phyloP scores from a whole-genome alignment of 805 yeast species.

The Geotrichum ghanense region DNA sequence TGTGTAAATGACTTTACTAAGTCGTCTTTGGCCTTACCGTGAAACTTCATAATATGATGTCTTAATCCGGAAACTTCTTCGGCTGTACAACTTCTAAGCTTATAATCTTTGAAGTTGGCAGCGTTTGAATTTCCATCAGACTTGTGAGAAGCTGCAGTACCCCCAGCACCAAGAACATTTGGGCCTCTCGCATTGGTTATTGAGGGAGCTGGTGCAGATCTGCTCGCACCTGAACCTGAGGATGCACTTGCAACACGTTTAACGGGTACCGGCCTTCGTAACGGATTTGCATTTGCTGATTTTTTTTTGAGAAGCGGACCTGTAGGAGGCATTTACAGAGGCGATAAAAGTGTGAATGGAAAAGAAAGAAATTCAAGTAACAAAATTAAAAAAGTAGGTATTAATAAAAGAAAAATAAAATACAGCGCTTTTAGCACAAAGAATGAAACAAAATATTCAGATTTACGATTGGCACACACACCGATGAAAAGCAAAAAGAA shows the following conservation, averaged over 20 bases:
- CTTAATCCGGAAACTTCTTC: constrained; percentile 64
- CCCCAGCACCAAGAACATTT: neutral
- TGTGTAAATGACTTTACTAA: constrained; percentile 59
- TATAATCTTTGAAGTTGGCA: constrained; percentile 30
- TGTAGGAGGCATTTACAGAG: constrained; percentile 1
- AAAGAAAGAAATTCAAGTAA: neutral
- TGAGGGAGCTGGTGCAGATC: neutral
- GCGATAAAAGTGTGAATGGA: neutral
- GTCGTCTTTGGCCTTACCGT: constrained; percentile 58
- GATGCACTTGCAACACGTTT: neutral
- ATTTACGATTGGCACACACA: too few relatives aligned
- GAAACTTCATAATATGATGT: constrained; percentile 74
- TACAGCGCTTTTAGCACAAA: neutral
- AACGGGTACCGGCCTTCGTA: constrained; percentile 1
- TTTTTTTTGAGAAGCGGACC: constrained; percentile 1
- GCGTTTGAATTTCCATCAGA: constrained; percentile 4
- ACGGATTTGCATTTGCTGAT: neutral
- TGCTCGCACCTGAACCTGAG: neutral
- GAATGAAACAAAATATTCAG: neutral
- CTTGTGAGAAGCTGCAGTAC: constrained; percentile 2
- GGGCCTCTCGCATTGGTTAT: constrained; percentile 1
- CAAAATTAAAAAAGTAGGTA: neutral
- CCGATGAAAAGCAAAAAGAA: too few relatives aligned
- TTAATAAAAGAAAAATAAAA: neutral
- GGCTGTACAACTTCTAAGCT: constrained; percentile 58